Percentiles rank a stretch among this genome's conserved stretches.
These are phyloP conservation scores for Scutellaria baicalensis DNA, from an alignment of 257 asterid genomes.

Conservation along the genomic window DNA sequence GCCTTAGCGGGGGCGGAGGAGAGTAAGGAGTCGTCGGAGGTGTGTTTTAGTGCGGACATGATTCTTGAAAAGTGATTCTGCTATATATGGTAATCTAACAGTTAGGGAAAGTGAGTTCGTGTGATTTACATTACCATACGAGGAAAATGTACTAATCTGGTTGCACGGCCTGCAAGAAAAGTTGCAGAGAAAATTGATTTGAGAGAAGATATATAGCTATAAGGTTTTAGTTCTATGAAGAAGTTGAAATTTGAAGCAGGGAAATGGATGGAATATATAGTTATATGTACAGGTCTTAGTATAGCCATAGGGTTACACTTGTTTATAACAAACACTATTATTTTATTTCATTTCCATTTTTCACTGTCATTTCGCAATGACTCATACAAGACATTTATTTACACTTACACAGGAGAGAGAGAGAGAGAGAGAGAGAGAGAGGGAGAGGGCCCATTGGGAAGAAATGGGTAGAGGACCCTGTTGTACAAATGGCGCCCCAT, in stretches of 20 bases:
- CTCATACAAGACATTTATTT: slow-evolving; percentile 28
- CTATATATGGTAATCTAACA: neutral
- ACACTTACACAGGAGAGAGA: too few relatives aligned
- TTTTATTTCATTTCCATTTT: neutral
- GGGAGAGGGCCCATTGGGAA: slow-evolving; percentile 10
- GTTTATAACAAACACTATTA: neutral
- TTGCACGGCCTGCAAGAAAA: neutral
- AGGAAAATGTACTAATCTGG: slow-evolving; percentile 15
- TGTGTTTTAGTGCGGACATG: neutral
- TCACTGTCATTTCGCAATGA: slow-evolving; percentile 28
- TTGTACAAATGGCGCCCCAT: slow-evolving; percentile 33
- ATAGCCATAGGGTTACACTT: neutral
- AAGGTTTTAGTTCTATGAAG: neutral
- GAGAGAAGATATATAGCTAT: neutral
- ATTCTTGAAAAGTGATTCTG: neutral
- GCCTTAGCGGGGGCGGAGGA: neutral
- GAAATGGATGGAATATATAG: slow-evolving; percentile 34
- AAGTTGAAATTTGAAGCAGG: slow-evolving; percentile 14
- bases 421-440: neutral
- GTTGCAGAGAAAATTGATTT: neutral
- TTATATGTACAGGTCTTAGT: neutral
- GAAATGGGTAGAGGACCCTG: slow-evolving; percentile 37
- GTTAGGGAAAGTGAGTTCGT: neutral
- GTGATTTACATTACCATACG: slow-evolving; percentile 10
- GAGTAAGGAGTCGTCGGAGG: neutral